Percentiles rank a stretch among this genome's conserved stretches.
Evolutionary conservation across 768 basidiomycete species (phyloP).

Genomic region (Serendipita indica): DNA sequence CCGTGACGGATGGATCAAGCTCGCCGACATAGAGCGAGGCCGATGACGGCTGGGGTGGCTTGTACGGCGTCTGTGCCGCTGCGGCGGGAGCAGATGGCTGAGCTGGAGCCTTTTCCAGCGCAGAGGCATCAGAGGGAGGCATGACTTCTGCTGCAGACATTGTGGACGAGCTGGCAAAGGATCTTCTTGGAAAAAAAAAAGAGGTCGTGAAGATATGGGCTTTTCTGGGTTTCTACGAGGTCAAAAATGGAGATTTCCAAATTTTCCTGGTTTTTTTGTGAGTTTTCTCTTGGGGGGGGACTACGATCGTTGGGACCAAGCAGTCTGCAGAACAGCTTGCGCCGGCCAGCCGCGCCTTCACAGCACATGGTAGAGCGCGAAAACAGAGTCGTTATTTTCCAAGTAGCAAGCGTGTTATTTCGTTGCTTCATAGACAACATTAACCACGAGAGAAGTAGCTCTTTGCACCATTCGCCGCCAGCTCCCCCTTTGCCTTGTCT

Average conservation of each 20-base stretch:
- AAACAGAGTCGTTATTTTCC: neutral
- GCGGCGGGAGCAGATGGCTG: slow-evolving; percentile 34
- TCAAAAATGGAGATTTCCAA: slow-evolving; percentile 19
- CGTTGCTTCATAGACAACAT: neutral
- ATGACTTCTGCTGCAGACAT: slow-evolving; percentile 34
- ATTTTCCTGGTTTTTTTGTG: slow-evolving; percentile 19
- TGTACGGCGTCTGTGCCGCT: slow-evolving; percentile 22
- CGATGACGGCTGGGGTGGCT: slow-evolving; percentile 45
- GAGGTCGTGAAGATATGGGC: slow-evolving; percentile 24
- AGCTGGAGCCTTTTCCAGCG: slow-evolving; percentile 20
- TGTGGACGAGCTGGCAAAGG: slow-evolving; percentile 10
- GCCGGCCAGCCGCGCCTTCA: neutral
- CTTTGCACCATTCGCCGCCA: slow-evolving; percentile 72
- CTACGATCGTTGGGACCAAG: slow-evolving; percentile 11
- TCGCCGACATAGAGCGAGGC: slow-evolving; percentile 98
- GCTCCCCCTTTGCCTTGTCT: slow-evolving; percentile 77
- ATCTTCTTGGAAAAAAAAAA: slow-evolving; percentile 10
- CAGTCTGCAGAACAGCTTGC: slow-evolving; percentile 8
- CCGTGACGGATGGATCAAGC: slow-evolving; percentile 93
- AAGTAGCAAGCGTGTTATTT: neutral
- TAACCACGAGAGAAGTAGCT: slow-evolving; percentile 52
- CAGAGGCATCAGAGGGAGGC: slow-evolving; percentile 34
- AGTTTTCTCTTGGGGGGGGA: slow-evolving; percentile 20
- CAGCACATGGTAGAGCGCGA: slow-evolving; percentile 10
- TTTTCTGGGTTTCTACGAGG: slow-evolving; percentile 33